These are phyloP conservation scores for Fusarium albosuccineum DNA, from an alignment of 2,329 filamentous ascomycete genomes.

Conservation along the genomic window DNA sequence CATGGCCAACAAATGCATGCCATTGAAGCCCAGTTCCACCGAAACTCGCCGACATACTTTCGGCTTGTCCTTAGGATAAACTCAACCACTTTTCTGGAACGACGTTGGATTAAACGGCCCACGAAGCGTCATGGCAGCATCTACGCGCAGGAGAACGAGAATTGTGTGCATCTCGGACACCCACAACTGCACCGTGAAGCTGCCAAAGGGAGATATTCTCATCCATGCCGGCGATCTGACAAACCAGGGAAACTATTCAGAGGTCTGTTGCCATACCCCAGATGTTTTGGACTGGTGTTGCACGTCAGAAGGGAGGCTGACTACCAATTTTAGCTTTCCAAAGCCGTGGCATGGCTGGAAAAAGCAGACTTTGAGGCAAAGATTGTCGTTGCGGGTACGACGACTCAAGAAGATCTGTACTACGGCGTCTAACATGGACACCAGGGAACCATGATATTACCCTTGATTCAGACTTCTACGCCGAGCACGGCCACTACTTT, in stretches of 20 bases:
- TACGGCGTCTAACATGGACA: conserved; percentile 19
- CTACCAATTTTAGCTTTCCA: conserved; percentile 60
- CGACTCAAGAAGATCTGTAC: background rate
- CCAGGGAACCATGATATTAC: conserved; percentile 83
- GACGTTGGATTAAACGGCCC: conserved; percentile 24
- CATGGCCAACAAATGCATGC: conserved; percentile 12
- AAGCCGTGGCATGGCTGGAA: conserved; percentile 75
- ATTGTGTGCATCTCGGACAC: conserved; percentile 84
- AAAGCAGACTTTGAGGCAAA: conserved; percentile 76
- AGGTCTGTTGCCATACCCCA: conserved; percentile 52
- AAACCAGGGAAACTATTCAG: conserved; percentile 74
- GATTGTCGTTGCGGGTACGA: conserved; percentile 75
- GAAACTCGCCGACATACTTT: conserved; percentile 35
- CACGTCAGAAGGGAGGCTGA: conserved; percentile 15
- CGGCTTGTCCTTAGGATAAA: conserved; percentile 31
- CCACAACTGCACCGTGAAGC: conserved; percentile 74
- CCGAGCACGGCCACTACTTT: conserved; percentile 64
- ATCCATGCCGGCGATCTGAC: conserved; percentile 84
- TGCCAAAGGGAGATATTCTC: conserved; percentile 79
- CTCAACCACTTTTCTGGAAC: conserved; percentile 28
- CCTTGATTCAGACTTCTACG: conserved; percentile 74
- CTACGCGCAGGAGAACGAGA: conserved; percentile 63
- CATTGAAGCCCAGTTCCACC: conserved; percentile 12
- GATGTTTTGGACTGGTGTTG: background rate
- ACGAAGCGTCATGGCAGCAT: conserved; percentile 30